Evolutionary conservation across 2,329 filamentous ascomycete genomes (phyloP).

Genomic region (Penicillium sclerotiorum): DNA sequence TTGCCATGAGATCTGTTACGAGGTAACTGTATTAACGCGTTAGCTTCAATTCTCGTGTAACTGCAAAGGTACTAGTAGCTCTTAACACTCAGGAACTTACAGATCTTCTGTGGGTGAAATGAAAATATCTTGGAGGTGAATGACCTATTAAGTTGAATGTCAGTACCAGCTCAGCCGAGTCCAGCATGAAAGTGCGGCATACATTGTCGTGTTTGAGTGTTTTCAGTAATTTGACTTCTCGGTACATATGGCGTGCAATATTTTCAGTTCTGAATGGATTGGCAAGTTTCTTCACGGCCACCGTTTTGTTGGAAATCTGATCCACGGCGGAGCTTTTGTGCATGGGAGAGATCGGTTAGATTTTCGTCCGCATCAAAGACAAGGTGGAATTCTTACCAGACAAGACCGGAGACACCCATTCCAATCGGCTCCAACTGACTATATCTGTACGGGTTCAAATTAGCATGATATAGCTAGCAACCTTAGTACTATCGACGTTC

Average conservation of each 20-base stretch:
- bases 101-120: conserved; percentile 99
- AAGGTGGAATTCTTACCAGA: conserved; percentile 69
- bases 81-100: conserved; percentile 55
- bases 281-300: conserved; percentile 99
- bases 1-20: conserved; percentile 94
- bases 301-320: conserved; percentile 91
- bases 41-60: not conserved
- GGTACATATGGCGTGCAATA: conserved; percentile 92
- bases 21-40: conserved; percentile 69
- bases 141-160: conserved; percentile 64
- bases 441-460: conserved; percentile 71
- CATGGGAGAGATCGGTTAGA: conserved; percentile 8
- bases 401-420: conserved; percentile 97
- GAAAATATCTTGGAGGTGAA: conserved; percentile 98
- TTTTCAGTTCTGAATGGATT: conserved; percentile 99
- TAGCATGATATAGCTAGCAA: too few relatives aligned
- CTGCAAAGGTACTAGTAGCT: too few relatives aligned
- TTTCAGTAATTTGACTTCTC: conserved; percentile 95
- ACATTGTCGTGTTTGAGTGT: conserved; percentile 97
- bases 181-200: conserved; percentile 29
- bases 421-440: conserved; percentile 95
- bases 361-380: not conserved
- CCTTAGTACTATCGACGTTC: not conserved
- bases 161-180: conserved; percentile 5
- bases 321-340: conserved; percentile 98